Evolutionary conservation across 2,329 filamentous ascomycete species (phyloP), one percentile per base, ranked within the genome.

Genomic region (Emydomyces testavorans): DNA sequence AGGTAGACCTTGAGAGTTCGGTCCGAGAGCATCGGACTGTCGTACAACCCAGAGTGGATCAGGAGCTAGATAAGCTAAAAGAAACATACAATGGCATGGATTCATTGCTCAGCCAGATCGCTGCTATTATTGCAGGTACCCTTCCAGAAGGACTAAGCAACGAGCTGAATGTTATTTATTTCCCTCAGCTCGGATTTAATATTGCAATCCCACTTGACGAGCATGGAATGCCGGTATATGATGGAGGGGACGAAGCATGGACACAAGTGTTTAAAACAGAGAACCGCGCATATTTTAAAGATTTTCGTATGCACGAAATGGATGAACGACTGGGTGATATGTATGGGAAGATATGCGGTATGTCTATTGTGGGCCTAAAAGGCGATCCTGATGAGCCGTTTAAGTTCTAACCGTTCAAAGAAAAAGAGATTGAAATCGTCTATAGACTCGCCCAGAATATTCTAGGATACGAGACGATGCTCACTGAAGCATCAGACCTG

Each of bases 141-240:
- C 69, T 92, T 16, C 82, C 88, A 1, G 71, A 75, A 50, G 71
- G 74, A 15, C 50, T 66, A 3, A 63, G 76, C 1, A 66, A 72
- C 18, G 68, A 72, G 10, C 63, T 83, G 28, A 89, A 89, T 47
- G 93, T 93, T 53, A 83, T 92, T 15, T 94, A 92, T 62, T 83
- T 94, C 52, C 90, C 89, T 0, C 88, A 94, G 58, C 77, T 95
- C 31, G 92, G 92, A 0, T 98, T 95, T 60, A 75, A 95, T 31
- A 84, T 88, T 2, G 80, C 83, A 0, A 80, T 94, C 13, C 75
- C 75, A 1, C 64, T 81, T 2, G 77, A 87, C 55, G 67, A 72
- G 11, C 79, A 75, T 1, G 78, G 78, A 0, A 67, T 72, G 39
- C 75, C 77, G 0, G 68, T 76, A 8, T 89, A 82, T 54, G 73